Evolutionary conservation across 1,284 basidiomycete species (phyloP), one percentile per base, ranked within the genome.

Genomic region (Mycena sp.): DNA sequence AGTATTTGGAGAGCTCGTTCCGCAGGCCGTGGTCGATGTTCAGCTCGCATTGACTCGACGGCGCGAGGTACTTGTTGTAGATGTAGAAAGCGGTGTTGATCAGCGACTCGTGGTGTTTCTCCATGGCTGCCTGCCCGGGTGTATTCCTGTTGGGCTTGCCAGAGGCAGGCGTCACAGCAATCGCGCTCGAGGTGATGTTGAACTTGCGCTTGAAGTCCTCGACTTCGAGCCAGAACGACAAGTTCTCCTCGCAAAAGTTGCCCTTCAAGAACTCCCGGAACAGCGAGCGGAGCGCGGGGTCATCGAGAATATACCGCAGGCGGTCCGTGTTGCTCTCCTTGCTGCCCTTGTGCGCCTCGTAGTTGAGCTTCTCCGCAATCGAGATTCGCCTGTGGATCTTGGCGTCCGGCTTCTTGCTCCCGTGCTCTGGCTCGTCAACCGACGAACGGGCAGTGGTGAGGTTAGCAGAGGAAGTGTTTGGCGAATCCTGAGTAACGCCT

Each of bases 231-330:
- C 96, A 99, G 81, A 98, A 99, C 49, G 91, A 91, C 70, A 99
- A 80, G 75, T 99, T 99, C 84, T 99, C 97, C 76, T 99, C 97
- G 81, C 96, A 99, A 76, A 98, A 98, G 78, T 98, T 98, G 54
- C 89, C 86, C 44, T 95, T 87, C 58, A 99, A 79, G 81, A 97
- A 98, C 68, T 99, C 97, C 62, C 97, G 89, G 86, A 99, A 99
- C 44, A 98, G 81, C 3, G 88, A 87, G 14, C 97, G 89, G 30
- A 98, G 83, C 25, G 92, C 92, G 0, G 96, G 94, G 70, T 99
- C 96, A 69, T 98, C 96, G 25, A 99, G 85, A 68, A 99, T 97
- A 76, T 94, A 94, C 70, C 89, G 89, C 54, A 99, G 83, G 49
- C 96, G 90, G 64, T 96, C 95, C 11, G 95, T 94, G 76, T 96